A percentile compares a stretch with the other conserved stretches of the same genome.
phyloP scores from a whole-genome alignment of 2,329 filamentous ascomycete genomes.

The Hawksworthiomyces lignivorus region DNA sequence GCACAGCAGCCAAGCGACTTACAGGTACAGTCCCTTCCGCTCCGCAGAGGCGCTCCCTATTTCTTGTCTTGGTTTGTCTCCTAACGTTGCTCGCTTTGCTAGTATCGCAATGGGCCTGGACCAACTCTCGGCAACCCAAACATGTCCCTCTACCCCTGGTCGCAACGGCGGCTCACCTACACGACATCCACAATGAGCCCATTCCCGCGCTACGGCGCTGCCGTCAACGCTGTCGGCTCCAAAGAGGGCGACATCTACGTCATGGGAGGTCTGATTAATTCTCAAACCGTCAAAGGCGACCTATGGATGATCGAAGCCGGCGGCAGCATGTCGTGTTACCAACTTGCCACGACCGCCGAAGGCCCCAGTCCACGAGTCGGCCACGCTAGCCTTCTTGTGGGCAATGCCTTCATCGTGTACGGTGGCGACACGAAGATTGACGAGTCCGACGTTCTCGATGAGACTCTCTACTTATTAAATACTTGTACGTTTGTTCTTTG shows the following conservation, averaged over 20 bases:
- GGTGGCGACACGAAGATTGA: constrained; percentile 97
- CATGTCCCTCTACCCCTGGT: constrained; percentile 89
- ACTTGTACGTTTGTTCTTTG: constrained; percentile 61
- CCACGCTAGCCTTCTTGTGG: constrained; percentile 86
- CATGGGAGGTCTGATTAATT: constrained; percentile 94
- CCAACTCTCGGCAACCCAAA: constrained; percentile 50
- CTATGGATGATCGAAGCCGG: constrained; percentile 96
- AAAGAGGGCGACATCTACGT: constrained; percentile 97
- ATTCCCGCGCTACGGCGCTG: constrained; percentile 93
- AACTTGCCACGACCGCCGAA: constrained; percentile 83
- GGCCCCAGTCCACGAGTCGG: constrained; percentile 92
- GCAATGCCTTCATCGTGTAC: constrained; percentile 98
- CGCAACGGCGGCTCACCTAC: constrained; percentile 80
- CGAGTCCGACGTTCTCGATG: constrained; percentile 82
- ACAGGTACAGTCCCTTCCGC: constrained; percentile 7
- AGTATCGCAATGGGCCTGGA: constrained; percentile 51
- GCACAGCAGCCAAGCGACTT: constrained; percentile 33
- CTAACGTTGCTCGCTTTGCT: background rate
- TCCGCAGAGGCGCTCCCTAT: background rate
- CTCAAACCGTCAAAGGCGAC: constrained; percentile 92
- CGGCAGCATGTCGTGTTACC: constrained; percentile 81
- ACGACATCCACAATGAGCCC: constrained; percentile 74
- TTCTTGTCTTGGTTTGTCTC: background rate
- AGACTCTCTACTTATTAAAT: constrained; percentile 93
- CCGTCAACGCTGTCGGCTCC: constrained; percentile 84